Percentiles rank a stretch among this genome's conserved stretches.
Evolutionary conservation across 2,329 filamentous ascomycete species (phyloP).

Genomic region (Venturia oleaginea): DNA sequence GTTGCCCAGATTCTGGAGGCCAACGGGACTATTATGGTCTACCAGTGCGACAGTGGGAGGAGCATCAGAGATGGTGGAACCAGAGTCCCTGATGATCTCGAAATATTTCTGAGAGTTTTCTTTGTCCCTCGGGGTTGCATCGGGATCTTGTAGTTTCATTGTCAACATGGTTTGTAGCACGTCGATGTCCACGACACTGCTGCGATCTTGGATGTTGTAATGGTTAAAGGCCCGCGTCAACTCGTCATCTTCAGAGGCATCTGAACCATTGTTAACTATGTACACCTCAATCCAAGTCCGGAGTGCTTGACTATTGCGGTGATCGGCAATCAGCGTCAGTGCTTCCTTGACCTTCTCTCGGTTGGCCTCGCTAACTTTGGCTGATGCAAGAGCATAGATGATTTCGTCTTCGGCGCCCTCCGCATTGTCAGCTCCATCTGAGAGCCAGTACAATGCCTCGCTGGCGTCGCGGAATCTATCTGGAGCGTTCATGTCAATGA

Average conservation of each 20-base stretch:
- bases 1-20: slow-evolving; percentile 88
- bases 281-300: slow-evolving; percentile 32
- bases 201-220: slow-evolving; percentile 42
- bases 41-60: slow-evolving; percentile 18
- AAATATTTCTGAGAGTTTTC: slow-evolving; percentile 10
- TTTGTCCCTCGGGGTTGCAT: slow-evolving; percentile 7
- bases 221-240: slow-evolving; percentile 28
- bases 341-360: slow-evolving; percentile 39
- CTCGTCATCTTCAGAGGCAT: slow-evolving; percentile 40
- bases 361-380: slow-evolving; percentile 43
- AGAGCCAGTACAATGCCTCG: slow-evolving; percentile 39
- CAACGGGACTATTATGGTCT: slow-evolving; percentile 51
- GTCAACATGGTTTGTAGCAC: slow-evolving; percentile 20
- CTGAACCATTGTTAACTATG: slow-evolving; percentile 40
- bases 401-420: slow-evolving; percentile 5
- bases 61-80: not conserved
- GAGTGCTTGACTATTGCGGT: slow-evolving; percentile 47
- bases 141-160: slow-evolving; percentile 5
- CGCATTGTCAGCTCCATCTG: not conserved
- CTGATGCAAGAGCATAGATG: slow-evolving; percentile 8
- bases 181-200: slow-evolving; percentile 40
- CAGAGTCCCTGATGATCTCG: slow-evolving; percentile 5
- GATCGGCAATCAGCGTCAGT: slow-evolving; percentile 48
- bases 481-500: slow-evolving; percentile 3
- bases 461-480: slow-evolving; percentile 50